phyloP scores from a whole-genome alignment of 73 alveolate species.

The Breviolum minutum region DNA sequence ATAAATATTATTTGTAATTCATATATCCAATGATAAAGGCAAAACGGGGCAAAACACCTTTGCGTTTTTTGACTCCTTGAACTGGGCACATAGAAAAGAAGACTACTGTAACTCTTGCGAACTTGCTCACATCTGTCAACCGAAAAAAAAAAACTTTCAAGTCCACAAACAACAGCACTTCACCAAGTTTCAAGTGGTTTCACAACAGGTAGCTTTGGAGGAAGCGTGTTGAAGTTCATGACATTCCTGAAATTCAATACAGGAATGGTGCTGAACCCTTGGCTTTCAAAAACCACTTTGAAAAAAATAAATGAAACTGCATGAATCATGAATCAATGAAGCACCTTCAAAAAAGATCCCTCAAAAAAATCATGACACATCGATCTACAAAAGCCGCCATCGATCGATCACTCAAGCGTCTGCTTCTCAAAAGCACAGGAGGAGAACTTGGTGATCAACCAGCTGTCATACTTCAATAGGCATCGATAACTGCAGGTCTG shows the following conservation, averaged over 20 bases:
- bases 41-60: too few relatives aligned
- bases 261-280: too few relatives aligned
- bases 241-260: conserved; percentile 14
- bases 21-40: too few relatives aligned
- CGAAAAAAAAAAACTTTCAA: too few relatives aligned
- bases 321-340: too few relatives aligned
- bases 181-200: conserved; percentile 40
- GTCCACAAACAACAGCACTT: neutral
- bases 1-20: too few relatives aligned
- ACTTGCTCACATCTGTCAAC: too few relatives aligned
- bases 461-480: conserved; percentile 78
- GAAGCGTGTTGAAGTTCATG: conserved; percentile 49
- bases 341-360: neutral
- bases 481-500: conserved; percentile 79
- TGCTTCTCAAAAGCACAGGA: conserved; percentile 67
- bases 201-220: conserved; percentile 52
- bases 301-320: too few relatives aligned
- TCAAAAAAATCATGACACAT: neutral
- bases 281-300: too few relatives aligned
- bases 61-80: too few relatives aligned
- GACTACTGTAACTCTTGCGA: too few relatives aligned
- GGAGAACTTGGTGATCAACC: conserved; percentile 58
- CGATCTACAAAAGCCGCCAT: neutral
- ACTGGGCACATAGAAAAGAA: too few relatives aligned
- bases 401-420: neutral